Base-by-base conservation (phyloP, 2,329 filamentous ascomycete species). In the Penicillium fuscoglaucum region DNA sequence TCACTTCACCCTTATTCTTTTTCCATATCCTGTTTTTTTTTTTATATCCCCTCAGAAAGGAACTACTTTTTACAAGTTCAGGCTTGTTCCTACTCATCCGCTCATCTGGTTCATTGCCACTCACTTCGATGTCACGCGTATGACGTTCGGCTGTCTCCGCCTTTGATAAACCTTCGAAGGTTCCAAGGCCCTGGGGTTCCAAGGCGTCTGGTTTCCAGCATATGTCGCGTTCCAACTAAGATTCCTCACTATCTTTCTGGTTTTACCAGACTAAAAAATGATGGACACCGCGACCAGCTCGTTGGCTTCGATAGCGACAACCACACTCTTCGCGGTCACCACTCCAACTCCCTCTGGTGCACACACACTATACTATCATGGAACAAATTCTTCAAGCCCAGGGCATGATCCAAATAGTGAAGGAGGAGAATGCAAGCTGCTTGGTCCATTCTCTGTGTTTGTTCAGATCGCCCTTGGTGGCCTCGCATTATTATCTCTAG, bases 371-470 rank as follows among this genome's bases (percentile, higher is more conserved):
- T 60, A 60, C 57, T 50, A 66, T 62, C 39, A 63, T 54, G 52
- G 65, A 53, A 54, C 55, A 50, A 29, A 54, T 59, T 35, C 60
- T 13, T 48, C 66, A 17, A 61, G 58, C 13, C 58, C 70, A 39
- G 65, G 63, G 43, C 53, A 70, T 2, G 72, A 74, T 26, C 58
- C 61, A 4, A 76, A 76, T 53, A 76, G 82, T 2, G 79, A 84
- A 33, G 83, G 83, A 52, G 90, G 89, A 66, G 91, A 96, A 77
- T 99, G 95, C 75, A 84, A 88, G 64, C 83, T 99, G 10, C 83
- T 99, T 2, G 95, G 95, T 0, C 85, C 93, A 4, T 99, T 98
- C 73, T 93, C 95, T 13, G 83, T 99, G 55, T 71, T 99, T 35
- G 89, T 99, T 6, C 95, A 99, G 79, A 89, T 86, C 44, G 90